Evolutionary conservation across 202 grass and related monocot species (phyloP).

Genomic region (Setaria viridis): DNA sequence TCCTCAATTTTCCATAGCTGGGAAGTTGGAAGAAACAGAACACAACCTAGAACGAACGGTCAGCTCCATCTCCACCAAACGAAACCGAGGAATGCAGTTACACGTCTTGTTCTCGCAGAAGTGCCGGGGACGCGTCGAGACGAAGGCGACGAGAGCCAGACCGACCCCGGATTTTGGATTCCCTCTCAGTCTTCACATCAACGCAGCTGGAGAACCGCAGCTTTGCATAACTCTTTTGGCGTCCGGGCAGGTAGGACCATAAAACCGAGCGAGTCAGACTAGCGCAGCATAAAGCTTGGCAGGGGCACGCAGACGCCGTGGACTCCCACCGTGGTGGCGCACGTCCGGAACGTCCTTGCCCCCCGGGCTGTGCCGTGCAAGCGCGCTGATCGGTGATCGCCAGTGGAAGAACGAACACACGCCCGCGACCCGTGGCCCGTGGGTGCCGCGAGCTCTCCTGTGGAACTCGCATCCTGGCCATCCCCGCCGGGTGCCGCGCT

Average conservation of each 20-base stretch:
- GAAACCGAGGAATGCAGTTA: background rate
- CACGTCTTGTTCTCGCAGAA: background rate
- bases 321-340: background rate
- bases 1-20: background rate
- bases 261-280: background rate
- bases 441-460: conserved; percentile 3
- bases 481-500: conserved; percentile 11
- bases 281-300: background rate
- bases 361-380: too few relatives aligned
- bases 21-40: background rate
- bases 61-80: background rate
- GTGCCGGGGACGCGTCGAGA: background rate
- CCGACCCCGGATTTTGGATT: background rate
- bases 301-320: background rate
- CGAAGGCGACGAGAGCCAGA: background rate
- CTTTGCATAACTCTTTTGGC: conserved; percentile 15
- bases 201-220: background rate
- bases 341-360: conserved; percentile 21
- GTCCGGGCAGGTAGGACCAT: conserved; percentile 35
- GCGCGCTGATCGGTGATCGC: too few relatives aligned
- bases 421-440: conserved; percentile 46
- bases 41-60: background rate
- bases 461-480: conserved; percentile 31
- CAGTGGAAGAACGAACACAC: background rate
- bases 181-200: background rate